These are phyloP conservation scores for Elymus sibiricus DNA, from an alignment of 176 grass and related monocot genomes.

Conservation along the genomic window DNA sequence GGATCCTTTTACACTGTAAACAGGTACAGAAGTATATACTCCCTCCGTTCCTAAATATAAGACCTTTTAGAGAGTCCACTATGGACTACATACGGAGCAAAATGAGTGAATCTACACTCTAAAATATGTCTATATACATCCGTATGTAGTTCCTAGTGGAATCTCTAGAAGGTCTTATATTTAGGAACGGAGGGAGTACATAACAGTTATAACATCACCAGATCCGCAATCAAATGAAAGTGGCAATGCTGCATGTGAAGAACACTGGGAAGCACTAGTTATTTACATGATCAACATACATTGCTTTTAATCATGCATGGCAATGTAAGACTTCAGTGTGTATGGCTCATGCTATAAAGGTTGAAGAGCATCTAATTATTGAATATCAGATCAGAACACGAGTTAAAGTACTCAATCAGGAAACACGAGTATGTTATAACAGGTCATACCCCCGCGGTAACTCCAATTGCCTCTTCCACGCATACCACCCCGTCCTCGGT, in stretches of 20 bases:
- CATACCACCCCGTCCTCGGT: slow-evolving; percentile 55
- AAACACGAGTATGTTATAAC: not conserved
- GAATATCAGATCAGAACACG: not conserved
- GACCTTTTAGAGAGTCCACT: too few species aligned
- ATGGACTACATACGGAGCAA: too few species aligned
- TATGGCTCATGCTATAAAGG: slow-evolving; percentile 1
- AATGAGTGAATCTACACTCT: too few species aligned
- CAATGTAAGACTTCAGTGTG: not conserved
- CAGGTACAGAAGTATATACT: not conserved
- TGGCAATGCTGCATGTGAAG: not conserved
- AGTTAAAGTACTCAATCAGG: not conserved
- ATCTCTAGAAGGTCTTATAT: too few species aligned
- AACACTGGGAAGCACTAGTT: not conserved
- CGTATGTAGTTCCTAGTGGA: too few species aligned
- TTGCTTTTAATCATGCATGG: not conserved
- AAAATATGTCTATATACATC: too few species aligned
- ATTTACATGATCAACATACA: not conserved
- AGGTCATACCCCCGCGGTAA: slow-evolving; percentile 55
- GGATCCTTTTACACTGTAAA: not conserved
- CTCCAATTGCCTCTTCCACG: slow-evolving; percentile 63
- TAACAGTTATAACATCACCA: not conserved
- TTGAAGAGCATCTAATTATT: not conserved
- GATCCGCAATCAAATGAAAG: not conserved
- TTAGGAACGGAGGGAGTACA: not conserved
- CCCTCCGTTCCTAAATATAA: too few species aligned